Evolutionary conservation across 225 moss, liverwort and hornwort species (phyloP).

Genomic region (Antitrichia curtipendula): DNA sequence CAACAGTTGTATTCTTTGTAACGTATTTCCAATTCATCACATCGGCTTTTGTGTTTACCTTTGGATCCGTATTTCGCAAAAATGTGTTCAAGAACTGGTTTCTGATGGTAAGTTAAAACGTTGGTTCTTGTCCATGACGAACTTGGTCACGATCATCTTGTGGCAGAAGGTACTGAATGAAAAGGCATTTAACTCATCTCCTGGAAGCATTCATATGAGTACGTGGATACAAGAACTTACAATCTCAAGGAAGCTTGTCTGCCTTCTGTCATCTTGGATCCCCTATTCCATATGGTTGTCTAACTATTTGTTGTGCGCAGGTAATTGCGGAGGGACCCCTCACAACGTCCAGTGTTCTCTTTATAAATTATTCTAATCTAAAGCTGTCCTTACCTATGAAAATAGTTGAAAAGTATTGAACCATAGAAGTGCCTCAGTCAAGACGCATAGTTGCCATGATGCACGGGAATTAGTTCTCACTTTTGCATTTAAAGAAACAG

Average conservation of each 20-base stretch:
- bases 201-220: not conserved
- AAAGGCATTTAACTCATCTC: too few species aligned
- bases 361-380: not conserved
- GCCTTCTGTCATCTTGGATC: not conserved
- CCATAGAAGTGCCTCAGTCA: not conserved
- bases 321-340: constrained; percentile 62
- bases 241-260: not conserved
- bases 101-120: constrained; percentile 26
- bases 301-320: constrained; percentile 9
- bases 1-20: constrained; percentile 65
- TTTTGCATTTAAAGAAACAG: not conserved
- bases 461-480: not conserved
- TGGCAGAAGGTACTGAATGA: constrained; percentile 95
- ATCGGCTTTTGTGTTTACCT: constrained; percentile 60
- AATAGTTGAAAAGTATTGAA: not conserved
- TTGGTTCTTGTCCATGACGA: not conserved
- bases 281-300: not conserved
- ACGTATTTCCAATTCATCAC: constrained; percentile 78
- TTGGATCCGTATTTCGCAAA: constrained; percentile 60
- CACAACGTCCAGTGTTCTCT: constrained; percentile 29
- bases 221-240: not conserved
- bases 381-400: not conserved
- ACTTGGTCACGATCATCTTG: constrained; percentile 20
- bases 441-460: not conserved
- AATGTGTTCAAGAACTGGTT: constrained; percentile 48